Conservation (phyloP, 106 monocot species). For the Dioscorea alata region DNA sequence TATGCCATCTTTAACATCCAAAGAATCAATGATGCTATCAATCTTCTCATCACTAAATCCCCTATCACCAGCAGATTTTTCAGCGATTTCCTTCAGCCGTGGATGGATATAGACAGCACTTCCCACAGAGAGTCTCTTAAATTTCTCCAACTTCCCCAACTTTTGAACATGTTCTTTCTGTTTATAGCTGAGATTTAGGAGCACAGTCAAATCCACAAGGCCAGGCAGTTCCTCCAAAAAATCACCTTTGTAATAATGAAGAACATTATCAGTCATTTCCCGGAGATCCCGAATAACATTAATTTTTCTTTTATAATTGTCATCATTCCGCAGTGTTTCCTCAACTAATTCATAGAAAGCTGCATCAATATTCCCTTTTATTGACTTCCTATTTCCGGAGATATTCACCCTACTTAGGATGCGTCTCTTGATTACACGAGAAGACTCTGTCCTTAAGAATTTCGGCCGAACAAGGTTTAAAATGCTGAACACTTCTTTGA, state of each 20-base stretch:
- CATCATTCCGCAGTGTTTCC: slow-evolving; percentile 55
- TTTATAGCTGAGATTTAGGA: slow-evolving; percentile 44
- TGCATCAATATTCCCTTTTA: slow-evolving; percentile 14
- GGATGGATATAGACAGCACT: slow-evolving; percentile 81
- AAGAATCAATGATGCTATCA: slow-evolving; percentile 27
- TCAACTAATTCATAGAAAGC: slow-evolving; percentile 74
- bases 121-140: slow-evolving; percentile 58
- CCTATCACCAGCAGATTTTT: slow-evolving; percentile 36
- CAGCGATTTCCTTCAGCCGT: slow-evolving; percentile 49
- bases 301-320: slow-evolving; percentile 38
- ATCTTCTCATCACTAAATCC: slow-evolving; percentile 29
- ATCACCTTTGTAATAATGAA: slow-evolving; percentile 88
- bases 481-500: slow-evolving; percentile 87
- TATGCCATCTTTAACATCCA: slow-evolving; percentile 65
- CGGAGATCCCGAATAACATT: slow-evolving; percentile 63
- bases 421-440: slow-evolving; percentile 37
- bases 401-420: slow-evolving; percentile 51
- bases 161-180: slow-evolving; percentile 38
- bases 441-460: slow-evolving; percentile 54
- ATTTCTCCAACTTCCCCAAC: slow-evolving; percentile 52
- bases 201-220: slow-evolving; percentile 63
- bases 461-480: slow-evolving; percentile 77
- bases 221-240: slow-evolving; percentile 83
- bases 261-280: slow-evolving; percentile 64
- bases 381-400: slow-evolving; percentile 29